phyloP scores from a whole-genome alignment of 805 yeast genomes.

The Candida suzukii region DNA sequence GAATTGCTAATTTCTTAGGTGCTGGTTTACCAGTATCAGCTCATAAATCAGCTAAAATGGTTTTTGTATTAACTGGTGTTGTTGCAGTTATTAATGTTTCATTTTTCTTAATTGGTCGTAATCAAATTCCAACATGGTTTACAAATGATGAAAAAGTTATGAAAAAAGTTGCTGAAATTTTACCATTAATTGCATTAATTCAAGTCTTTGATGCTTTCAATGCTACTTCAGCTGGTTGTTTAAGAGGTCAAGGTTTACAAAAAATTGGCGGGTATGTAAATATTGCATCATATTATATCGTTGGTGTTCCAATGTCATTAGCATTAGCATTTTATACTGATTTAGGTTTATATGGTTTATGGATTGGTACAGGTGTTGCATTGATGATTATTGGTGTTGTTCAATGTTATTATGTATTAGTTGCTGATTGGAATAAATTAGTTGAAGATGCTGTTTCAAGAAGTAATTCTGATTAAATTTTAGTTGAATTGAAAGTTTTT shows the following conservation, averaged over 20 bases:
- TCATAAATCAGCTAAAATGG: constrained; percentile 28
- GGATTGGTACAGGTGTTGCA: constrained; percentile 56
- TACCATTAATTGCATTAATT: constrained; percentile 61
- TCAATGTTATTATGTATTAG: constrained; percentile 39
- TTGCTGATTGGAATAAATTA: constrained; percentile 44
- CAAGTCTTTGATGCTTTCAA: constrained; percentile 65
- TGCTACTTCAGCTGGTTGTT: constrained; percentile 68
- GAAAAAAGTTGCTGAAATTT: constrained; percentile 37
- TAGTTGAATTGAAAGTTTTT: neutral
- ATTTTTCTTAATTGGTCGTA: constrained; percentile 35
- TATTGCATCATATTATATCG: constrained; percentile 47
- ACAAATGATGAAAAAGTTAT: constrained; percentile 56
- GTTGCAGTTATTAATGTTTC: constrained; percentile 40
- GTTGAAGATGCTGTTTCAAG: constrained; percentile 37
- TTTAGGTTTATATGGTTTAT: constrained; percentile 50
- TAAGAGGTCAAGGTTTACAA: constrained; percentile 75
- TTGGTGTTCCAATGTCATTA: constrained; percentile 58
- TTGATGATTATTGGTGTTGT: constrained; percentile 39
- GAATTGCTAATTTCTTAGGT: constrained; percentile 52
- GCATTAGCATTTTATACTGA: constrained; percentile 43
- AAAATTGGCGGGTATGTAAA: constrained; percentile 55
- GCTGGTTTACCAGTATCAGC: constrained; percentile 29
- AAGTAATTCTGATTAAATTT: constrained; percentile 16
- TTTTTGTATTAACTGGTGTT: constrained; percentile 25
- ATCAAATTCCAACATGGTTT: constrained; percentile 42